Evolutionary conservation across 2,329 filamentous ascomycete species (phyloP).

Genomic region (Leptographium radiaticola): DNA sequence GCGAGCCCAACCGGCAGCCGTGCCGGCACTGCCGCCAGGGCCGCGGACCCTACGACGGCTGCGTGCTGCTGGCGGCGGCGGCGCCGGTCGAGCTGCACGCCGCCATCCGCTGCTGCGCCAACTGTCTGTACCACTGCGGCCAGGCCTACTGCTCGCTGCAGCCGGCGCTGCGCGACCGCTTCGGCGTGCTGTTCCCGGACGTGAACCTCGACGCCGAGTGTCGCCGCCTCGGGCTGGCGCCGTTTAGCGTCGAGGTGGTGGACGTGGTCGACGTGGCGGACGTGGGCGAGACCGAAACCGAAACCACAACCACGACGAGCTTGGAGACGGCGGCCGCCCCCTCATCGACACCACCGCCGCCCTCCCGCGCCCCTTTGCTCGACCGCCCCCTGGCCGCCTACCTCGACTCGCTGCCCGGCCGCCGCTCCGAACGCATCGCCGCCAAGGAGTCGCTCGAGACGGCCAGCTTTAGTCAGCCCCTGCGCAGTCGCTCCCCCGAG

Average conservation of each 20-base stretch:
- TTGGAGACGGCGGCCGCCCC: slow-evolving; percentile 1
- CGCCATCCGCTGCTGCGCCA: slow-evolving; percentile 14
- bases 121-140: slow-evolving; percentile 17
- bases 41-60: slow-evolving; percentile 17
- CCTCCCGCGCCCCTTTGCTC: neutral
- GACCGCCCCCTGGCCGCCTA: neutral
- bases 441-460: neutral
- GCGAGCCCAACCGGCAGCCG: slow-evolving; percentile 14
- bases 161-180: slow-evolving; percentile 4
- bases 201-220: neutral
- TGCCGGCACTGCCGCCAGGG: slow-evolving; percentile 15
- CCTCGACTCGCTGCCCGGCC: neutral
- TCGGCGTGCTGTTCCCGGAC: slow-evolving; percentile 5
- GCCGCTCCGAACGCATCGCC: slow-evolving; percentile 9
- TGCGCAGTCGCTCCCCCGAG: no score
- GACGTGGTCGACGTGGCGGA: neutral
- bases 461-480: neutral
- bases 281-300: no score
- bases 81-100: slow-evolving; percentile 6
- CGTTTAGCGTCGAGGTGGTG: neutral
- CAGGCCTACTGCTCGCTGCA: slow-evolving; percentile 14
- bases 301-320: no score
- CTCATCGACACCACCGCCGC: neutral
- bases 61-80: slow-evolving; percentile 12
- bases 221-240: neutral